Evolutionary conservation across 148 eudicot genomes (phyloP).

Genomic region (Tetragonia tetragonoides): DNA sequence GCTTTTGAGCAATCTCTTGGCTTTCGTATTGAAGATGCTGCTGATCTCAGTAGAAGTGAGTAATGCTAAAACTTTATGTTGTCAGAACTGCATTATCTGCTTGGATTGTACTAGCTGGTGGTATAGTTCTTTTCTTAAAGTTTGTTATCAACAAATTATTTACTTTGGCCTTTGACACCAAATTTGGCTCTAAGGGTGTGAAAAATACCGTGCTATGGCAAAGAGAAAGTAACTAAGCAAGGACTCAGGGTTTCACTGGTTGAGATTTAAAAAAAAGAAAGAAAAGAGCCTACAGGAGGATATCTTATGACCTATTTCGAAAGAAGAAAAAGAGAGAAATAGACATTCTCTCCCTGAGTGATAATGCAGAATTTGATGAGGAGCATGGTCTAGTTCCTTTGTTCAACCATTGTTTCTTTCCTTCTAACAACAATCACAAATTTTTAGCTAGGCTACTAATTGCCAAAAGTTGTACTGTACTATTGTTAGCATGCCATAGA

Average conservation of each 20-base stretch:
- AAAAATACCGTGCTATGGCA: too few relatives aligned
- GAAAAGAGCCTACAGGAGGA: neutral
- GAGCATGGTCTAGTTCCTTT: too few relatives aligned
- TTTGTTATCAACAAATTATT: neutral
- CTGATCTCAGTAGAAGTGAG: constrained; percentile 61
- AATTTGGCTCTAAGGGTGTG: neutral
- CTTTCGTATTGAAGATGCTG: constrained; percentile 56
- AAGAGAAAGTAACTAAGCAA: too few relatives aligned
- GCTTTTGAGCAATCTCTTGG: constrained; percentile 75
- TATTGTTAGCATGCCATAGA: neutral
- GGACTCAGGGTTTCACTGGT: too few relatives aligned
- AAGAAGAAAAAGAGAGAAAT: neutral
- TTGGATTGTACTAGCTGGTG: constrained; percentile 4
- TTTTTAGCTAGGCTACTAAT: too few relatives aligned
- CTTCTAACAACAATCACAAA: too few relatives aligned
- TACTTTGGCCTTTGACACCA: neutral
- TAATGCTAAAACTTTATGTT: constrained; percentile 21
- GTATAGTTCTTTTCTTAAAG: neutral
- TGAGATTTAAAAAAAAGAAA: too few relatives aligned
- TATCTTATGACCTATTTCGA: too few relatives aligned
- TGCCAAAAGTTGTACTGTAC: neutral
- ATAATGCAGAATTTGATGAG: too few relatives aligned
- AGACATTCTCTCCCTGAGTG: neutral
- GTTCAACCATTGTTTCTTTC: too few relatives aligned
- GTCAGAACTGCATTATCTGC: constrained; percentile 1